phyloP scores from a whole-genome alignment of 306 rosid species.

The Trifolium subterraneum region DNA sequence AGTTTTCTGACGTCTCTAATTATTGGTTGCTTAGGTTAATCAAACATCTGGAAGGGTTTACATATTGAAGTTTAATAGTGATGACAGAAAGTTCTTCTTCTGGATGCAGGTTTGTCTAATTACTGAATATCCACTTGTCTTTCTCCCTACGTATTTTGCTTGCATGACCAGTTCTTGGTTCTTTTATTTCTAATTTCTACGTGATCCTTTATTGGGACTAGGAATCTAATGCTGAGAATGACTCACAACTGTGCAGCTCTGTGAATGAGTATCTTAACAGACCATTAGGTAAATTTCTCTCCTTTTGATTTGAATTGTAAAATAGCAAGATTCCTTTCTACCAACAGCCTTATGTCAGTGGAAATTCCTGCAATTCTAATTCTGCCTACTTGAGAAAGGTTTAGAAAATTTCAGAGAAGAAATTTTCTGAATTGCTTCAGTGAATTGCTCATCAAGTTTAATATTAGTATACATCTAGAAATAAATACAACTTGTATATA shows the following conservation, averaged over 20 bases:
- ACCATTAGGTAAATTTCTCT: constrained; percentile 64
- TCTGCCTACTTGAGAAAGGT: not conserved
- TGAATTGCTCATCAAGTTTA: constrained; percentile 3
- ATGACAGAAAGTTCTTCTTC: constrained; percentile 85
- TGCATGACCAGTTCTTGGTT: constrained; percentile 7
- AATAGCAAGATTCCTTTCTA: constrained; percentile 15
- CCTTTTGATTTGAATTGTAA: constrained; percentile 17
- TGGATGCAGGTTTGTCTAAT: constrained; percentile 86
- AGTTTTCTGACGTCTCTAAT: constrained; percentile 30
- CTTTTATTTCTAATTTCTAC: constrained; percentile 32
- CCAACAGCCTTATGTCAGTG: not conserved
- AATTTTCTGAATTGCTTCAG: constrained; percentile 4
- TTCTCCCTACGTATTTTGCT: constrained; percentile 10
- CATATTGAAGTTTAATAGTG: constrained; percentile 78
- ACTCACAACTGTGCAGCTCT: constrained; percentile 67
- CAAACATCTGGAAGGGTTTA: constrained; percentile 92
- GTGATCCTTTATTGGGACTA: constrained; percentile 44
- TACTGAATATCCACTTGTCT: constrained; percentile 14
- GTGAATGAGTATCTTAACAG: constrained; percentile 77
- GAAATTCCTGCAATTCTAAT: constrained; percentile 20
- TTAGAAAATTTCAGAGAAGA: not conserved
- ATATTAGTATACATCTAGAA: not conserved
- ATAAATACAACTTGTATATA: not conserved
- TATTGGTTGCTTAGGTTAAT: constrained; percentile 66
- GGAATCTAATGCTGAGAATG: constrained; percentile 84